Evolutionary conservation across 1,284 basidiomycete species (phyloP).

Genomic region (Clitocybe nebularis): DNA sequence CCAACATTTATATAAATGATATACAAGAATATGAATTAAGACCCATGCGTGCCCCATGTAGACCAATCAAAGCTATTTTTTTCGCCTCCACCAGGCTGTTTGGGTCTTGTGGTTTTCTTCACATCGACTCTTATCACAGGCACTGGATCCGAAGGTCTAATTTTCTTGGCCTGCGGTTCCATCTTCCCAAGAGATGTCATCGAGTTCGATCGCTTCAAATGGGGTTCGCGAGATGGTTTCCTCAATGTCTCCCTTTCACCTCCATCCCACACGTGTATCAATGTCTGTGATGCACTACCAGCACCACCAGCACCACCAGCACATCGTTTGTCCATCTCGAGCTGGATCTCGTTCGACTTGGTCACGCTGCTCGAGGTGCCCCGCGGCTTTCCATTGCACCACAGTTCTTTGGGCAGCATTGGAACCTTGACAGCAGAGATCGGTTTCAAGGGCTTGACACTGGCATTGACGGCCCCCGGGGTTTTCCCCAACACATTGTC

Average conservation of each 20-base stretch:
- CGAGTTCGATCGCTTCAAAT: conserved; percentile 6
- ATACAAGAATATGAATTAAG: too few relatives aligned
- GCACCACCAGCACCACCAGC: background rate
- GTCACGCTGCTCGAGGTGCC: too few relatives aligned
- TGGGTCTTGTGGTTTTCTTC: too few relatives aligned
- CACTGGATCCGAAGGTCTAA: background rate
- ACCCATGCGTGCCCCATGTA: too few relatives aligned
- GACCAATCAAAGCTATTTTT: too few relatives aligned
- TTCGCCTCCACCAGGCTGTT: too few relatives aligned
- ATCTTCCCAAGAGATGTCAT: background rate
- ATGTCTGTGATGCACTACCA: too few relatives aligned
- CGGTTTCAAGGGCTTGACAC: conserved; percentile 16
- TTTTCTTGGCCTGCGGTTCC: background rate
- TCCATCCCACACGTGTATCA: too few relatives aligned
- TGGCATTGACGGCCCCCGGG: background rate
- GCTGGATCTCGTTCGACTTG: background rate
- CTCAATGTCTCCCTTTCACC: too few relatives aligned
- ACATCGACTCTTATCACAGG: background rate
- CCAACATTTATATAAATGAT: too few relatives aligned
- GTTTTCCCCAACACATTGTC: background rate
- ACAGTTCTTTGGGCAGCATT: conserved; percentile 8
- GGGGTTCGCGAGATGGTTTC: background rate
- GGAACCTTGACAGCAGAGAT: conserved; percentile 22
- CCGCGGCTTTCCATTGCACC: background rate
- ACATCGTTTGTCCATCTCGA: background rate